These are phyloP conservation scores for Omphalotus olearius DNA, from an alignment of 1,284 basidiomycete species.

Conservation along the genomic window DNA sequence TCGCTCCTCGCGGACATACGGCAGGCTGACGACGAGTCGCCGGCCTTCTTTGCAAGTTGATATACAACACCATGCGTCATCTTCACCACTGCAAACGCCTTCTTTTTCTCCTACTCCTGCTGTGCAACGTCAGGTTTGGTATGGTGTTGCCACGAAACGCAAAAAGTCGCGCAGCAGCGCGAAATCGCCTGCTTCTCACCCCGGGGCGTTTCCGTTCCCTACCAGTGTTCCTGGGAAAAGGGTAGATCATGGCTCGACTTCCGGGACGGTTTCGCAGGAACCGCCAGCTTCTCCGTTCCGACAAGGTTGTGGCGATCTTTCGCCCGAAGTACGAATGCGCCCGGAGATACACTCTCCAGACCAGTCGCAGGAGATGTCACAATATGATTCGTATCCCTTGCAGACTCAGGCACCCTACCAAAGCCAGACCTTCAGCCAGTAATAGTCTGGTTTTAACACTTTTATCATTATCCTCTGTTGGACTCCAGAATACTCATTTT, in stretches of 20 bases:
- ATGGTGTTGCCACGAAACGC: neutral
- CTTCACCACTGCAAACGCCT: neutral
- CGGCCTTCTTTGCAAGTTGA: neutral
- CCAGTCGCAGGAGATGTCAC: conserved; percentile 13
- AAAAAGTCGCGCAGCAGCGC: conserved; percentile 4
- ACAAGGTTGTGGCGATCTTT: neutral
- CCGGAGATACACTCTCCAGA: neutral
- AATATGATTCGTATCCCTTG: conserved; percentile 27
- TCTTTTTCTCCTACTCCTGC: neutral
- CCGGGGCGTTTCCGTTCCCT: neutral
- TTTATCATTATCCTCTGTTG: neutral
- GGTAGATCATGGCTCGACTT: neutral
- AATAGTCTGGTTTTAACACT: neutral
- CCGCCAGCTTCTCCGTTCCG: neutral
- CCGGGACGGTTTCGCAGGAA: no score
- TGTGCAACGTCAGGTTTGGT: conserved; percentile 5
- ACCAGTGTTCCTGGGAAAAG: no score
- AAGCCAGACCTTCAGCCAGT: conserved; percentile 3
- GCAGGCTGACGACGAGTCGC: neutral
- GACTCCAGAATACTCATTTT: neutral
- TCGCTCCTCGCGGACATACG: neutral
- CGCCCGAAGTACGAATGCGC: neutral
- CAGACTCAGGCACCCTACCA: conserved; percentile 40
- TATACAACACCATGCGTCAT: neutral
- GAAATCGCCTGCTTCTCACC: conserved; percentile 1